Evolutionary conservation across 2,329 filamentous ascomycete genomes (phyloP).

Genomic region (Torrubiellomyces zombiae): DNA sequence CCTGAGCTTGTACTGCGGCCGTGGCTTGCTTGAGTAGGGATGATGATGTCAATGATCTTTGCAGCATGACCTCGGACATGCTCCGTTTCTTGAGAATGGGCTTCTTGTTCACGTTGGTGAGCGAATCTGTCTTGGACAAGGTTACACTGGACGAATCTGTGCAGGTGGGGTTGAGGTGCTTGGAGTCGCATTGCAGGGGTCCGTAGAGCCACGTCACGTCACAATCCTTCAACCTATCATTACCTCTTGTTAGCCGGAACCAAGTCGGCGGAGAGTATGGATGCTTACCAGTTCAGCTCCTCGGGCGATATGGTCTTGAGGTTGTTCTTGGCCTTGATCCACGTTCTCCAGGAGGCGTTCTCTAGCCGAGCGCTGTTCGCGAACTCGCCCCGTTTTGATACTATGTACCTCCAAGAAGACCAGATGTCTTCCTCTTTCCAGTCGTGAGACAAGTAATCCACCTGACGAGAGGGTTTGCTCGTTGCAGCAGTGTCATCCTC

Average conservation of each 20-base stretch:
- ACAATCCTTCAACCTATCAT: constrained; percentile 78
- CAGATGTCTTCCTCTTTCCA: constrained; percentile 95
- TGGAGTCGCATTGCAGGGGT: constrained; percentile 60
- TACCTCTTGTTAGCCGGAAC: too few relatives aligned
- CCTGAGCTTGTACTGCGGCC: constrained; percentile 70
- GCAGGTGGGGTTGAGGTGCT: constrained; percentile 31
- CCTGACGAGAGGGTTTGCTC: constrained; percentile 64
- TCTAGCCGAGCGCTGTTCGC: constrained; percentile 70
- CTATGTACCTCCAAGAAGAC: constrained; percentile 91
- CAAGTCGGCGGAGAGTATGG: neutral
- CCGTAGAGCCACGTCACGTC: constrained; percentile 98
- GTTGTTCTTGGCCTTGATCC: constrained; percentile 83
- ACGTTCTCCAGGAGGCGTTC: constrained; percentile 94
- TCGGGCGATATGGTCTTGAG: constrained; percentile 81
- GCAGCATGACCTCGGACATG: constrained; percentile 89
- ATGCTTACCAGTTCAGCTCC: constrained; percentile 72
- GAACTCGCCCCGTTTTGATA: constrained; percentile 62
- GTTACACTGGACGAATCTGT: constrained; percentile 23
- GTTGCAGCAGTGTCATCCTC: constrained; percentile 68
- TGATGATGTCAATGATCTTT: constrained; percentile 72
- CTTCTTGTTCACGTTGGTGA: constrained; percentile 54
- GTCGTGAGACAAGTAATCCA: constrained; percentile 88
- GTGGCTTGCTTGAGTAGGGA: constrained; percentile 82
- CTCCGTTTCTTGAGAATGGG: constrained; percentile 93
- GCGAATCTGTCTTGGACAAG: constrained; percentile 42